Evolutionary conservation across 1,284 basidiomycete genomes (phyloP), one percentile per base, ranked within the genome.

Genomic region (Ceratobasidium sp.): DNA sequence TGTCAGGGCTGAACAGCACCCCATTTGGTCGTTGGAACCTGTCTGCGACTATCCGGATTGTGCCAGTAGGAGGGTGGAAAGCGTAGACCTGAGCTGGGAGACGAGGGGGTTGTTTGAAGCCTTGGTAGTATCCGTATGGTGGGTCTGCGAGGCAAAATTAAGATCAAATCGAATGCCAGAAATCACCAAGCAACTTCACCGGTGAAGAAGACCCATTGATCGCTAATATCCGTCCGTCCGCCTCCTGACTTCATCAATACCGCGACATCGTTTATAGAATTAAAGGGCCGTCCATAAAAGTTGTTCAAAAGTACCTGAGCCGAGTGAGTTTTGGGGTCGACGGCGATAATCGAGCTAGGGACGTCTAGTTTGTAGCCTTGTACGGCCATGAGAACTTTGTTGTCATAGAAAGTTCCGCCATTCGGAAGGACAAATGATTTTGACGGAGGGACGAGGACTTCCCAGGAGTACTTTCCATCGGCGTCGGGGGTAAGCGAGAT

Each of bases 71-170:
- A 11, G 90, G 89, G 80, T 93, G 89, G 78, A 93, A 89, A 13
- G 90, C 87, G 80, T 94, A 95, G 1, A 94, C 91, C 80, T 94
- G 92, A 65, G 88, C 89, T 2, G 91, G 92, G 56, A 94, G 81
- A 54, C 89, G 85, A 1, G 91, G 91, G 0, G 83, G 79, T 0
- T 90, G 88, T 68, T 92, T 88, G 86, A 94, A 95, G 67, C 86
- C 83, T 80, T 90, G 88, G 64, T 90, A 68, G 78, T 84, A 91
- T 0, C 91, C 91, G 77, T 92, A 92, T 29, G 22, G 65, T n/a
- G 52, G 70, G 17, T 29, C 37, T 64, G 32, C n/a, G 29, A 57
- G 29, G 4, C 29, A 65, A 75, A 56, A 76, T 37, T 43, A 64
- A 29, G 22, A 29, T 40, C 66, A 34, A n/a, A 52, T 43, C 49